Base-by-base conservation (phyloP, 805 yeast genomes). In the Starmerella tilneyi region DNA sequence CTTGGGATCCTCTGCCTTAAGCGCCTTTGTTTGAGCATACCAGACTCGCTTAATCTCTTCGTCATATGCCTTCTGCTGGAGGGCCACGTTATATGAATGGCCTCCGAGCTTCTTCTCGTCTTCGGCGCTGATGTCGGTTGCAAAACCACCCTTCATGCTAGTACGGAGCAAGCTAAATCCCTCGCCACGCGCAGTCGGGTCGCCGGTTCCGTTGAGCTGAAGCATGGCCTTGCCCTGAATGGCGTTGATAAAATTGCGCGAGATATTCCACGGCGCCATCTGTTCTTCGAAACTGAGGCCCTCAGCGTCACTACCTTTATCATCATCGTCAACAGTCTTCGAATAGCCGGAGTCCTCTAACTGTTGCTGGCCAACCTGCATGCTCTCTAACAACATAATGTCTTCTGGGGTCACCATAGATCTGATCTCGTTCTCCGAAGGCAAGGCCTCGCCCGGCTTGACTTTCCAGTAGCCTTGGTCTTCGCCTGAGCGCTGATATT, bases 141-240 rank as follows among this genome's bases (percentile, higher is more conserved):
- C 65, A 63, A 89, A 89, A 1, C 95, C 94, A 58, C 94, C 95
- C 63, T 89, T 92, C 84, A 89, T 94, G 0, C 96, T 84, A 0
- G 96, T 83, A 53, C 88, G 74, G 55, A 88, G 69, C 53, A 89
- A 82, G 9, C 95, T 84, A 53, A 83, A 83, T 0, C 89, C 94
- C 52, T 84, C 82, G 2, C 94, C 92, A 51, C 83, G 76, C 20
- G 94, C 94, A 0, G 94, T 78, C 1, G 95, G 94, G 61, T 92
- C 97, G 40, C 97, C 97, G 44, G 80, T 88, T 12, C 96, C 96
- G 59, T 84, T 84, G 21, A 92, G 74, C 59, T 86, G 96, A 34
- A 92, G 71, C 96, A 92, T 92, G 0, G 96, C 94, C 57, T 94
- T 88, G 45, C 96, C 94, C 60, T 88, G 97, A 20, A 94, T 86